Evolutionary conservation across 2,329 filamentous ascomycete genomes (phyloP), one percentile per base, ranked within the genome.

Genomic region (Penicillium sp.): DNA sequence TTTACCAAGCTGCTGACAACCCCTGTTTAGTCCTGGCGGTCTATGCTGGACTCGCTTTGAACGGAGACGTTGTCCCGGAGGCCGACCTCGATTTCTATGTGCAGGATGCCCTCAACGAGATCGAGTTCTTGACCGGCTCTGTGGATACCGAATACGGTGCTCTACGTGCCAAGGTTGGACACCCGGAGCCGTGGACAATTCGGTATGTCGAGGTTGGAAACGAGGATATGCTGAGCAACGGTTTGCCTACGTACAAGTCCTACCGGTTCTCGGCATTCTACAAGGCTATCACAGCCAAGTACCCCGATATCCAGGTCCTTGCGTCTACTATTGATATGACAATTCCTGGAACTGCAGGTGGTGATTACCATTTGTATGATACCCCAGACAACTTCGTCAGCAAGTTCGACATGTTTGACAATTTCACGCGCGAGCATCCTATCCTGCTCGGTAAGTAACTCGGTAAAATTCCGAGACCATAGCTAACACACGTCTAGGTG

Each of bases 131-230:
- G 35, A 67, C 60, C 21, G 67, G 68, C 31, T 66, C 64, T 41
- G 63, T 59, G 1, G 63, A 66, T 27, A 76, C 73, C 2, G 43
- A 62, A 10, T 73, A 68, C n/a, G 72, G 73, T 38, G 77, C 80
- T 4, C 72, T 80, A 7, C 83, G 86, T 19, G 85, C 84, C 7
- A 73, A 80, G 43, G 77, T 86, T 2, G 87, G 87, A 4, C 82
- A 88, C 64, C 80, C 84, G 0, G 78, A 85, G 58, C 86, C 87
- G 0, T 89, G 84, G 74, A 75, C 70, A 31, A 77, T 89, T 49
- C 76, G 81, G 12, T 86, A 83, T 63, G 83, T 89, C 54, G 87
- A 89, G 71, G 74, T 89, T 43, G 87, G 87, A 58, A 89, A 89
- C 68, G 87, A 89, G 68, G 87, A 89, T 64, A 83, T 83, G 77